Percentiles rank a stretch among this genome's conserved stretches.
Evolutionary conservation across 345 rosid species (phyloP).

Genomic region (Linum tenue): DNA sequence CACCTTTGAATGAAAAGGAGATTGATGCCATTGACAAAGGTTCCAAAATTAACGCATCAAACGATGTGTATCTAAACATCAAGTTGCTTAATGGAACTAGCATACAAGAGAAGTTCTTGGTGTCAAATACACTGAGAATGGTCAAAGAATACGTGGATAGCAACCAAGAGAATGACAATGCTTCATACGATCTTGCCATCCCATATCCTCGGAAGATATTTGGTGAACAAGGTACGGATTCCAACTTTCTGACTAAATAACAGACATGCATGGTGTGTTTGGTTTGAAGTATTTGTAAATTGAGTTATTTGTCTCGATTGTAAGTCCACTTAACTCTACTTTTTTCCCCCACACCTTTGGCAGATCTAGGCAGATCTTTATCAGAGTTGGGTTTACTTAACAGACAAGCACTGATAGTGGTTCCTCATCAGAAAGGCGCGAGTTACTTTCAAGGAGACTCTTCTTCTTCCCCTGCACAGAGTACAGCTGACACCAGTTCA

Average conservation of each 20-base stretch:
- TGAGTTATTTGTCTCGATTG: neutral
- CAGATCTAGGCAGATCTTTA: constrained; percentile 69
- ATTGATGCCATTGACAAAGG: constrained; percentile 6
- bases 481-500: constrained; percentile 9
- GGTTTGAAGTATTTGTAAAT: neutral
- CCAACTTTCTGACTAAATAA: neutral
- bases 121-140: constrained; percentile 41
- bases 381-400: constrained; percentile 56
- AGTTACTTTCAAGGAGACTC: constrained; percentile 28
- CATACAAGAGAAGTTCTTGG: constrained; percentile 63
- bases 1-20: constrained; percentile 17
- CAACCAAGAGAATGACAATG: constrained; percentile 35
- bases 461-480: constrained; percentile 25
- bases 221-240: constrained; percentile 59
- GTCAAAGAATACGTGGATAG: constrained; percentile 67
- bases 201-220: constrained; percentile 87
- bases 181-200: constrained; percentile 66
- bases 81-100: constrained; percentile 56
- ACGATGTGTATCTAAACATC: constrained; percentile 63
- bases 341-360: constrained; percentile 7
- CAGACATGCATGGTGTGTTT: neutral
- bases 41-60: constrained; percentile 20
- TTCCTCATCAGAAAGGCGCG: constrained; percentile 38
- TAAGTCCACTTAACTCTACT: neutral
- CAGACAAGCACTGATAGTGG: constrained; percentile 84